These are phyloP conservation scores for Capronia coronata DNA, from an alignment of 2,329 filamentous ascomycete genomes.

Conservation along the genomic window DNA sequence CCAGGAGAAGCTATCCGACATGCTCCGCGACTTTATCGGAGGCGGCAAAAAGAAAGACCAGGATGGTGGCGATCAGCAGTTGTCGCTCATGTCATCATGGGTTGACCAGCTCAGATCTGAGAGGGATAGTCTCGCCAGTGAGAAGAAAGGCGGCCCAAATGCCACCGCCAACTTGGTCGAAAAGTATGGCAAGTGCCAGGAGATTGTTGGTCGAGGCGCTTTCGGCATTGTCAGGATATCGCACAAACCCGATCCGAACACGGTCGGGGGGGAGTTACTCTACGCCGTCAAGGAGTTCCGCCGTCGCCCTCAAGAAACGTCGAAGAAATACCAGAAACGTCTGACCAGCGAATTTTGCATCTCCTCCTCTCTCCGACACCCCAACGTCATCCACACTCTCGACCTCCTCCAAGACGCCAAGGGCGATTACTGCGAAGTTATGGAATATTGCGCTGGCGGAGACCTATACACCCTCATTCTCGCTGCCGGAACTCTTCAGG, in stretches of 20 bases:
- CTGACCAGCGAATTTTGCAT: conserved; percentile 98
- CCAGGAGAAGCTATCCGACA: conserved; percentile 89
- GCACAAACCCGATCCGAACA: conserved; percentile 83
- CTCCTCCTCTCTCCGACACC: conserved; percentile 89
- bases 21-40: conserved; percentile 75
- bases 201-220: conserved; percentile 89
- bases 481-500: conserved; percentile 83
- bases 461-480: conserved; percentile 92
- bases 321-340: conserved; percentile 96
- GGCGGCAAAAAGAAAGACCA: conserved; percentile 74
- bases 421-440: conserved; percentile 96
- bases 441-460: conserved; percentile 97
- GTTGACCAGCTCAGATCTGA: conserved; percentile 88
- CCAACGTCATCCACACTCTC: conserved; percentile 95
- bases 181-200: conserved; percentile 98
- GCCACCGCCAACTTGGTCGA: conserved; percentile 75
- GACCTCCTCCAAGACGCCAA: conserved; percentile 93
- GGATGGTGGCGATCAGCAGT: conserved; percentile 56
- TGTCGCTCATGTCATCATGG: conserved; percentile 93
- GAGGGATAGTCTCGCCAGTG: conserved; percentile 65
- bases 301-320: conserved; percentile 83
- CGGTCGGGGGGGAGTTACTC: conserved; percentile 71
- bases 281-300: conserved; percentile 99
- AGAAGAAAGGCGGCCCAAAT: conserved; percentile 71
- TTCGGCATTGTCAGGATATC: conserved; percentile 97